phyloP scores from a whole-genome alignment of 306 rosid genomes.

The Begonia loranthoides region DNA sequence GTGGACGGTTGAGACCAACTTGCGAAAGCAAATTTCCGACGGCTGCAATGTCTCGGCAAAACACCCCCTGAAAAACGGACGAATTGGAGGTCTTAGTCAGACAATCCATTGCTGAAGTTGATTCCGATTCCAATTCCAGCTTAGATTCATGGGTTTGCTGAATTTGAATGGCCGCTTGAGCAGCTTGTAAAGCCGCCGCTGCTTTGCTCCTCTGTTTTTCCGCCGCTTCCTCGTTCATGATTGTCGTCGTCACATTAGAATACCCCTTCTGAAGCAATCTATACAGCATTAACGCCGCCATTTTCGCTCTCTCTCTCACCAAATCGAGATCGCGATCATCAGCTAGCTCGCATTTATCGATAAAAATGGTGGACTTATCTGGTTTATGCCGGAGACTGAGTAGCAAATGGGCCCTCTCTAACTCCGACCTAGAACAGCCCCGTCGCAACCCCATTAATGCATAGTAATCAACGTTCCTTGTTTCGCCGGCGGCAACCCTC shows the following conservation, averaged over 20 bases:
- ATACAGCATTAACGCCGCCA: slow-evolving; percentile 62
- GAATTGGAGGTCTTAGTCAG: too few species aligned
- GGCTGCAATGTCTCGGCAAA: slow-evolving; percentile 72
- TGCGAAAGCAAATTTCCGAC: slow-evolving; percentile 77
- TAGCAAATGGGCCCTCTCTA: slow-evolving; percentile 69
- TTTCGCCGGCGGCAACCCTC: slow-evolving; percentile 62
- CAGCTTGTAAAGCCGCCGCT: slow-evolving; percentile 35
- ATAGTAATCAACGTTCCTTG: slow-evolving; percentile 60
- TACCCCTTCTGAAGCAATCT: slow-evolving; percentile 87
- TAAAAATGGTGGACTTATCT: slow-evolving; percentile 51
- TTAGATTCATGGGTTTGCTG: slow-evolving; percentile 25
- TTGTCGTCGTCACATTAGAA: slow-evolving; percentile 38
- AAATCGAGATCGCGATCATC: slow-evolving; percentile 65
- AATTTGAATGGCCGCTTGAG: slow-evolving; percentile 25
- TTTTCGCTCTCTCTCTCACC: slow-evolving; percentile 58
- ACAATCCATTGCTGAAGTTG: not conserved
- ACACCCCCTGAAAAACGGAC: slow-evolving; percentile 63
- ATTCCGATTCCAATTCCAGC: slow-evolving; percentile 20
- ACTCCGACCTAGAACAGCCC: slow-evolving; percentile 77
- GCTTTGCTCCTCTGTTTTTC: slow-evolving; percentile 59
- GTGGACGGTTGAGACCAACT: slow-evolving; percentile 62
- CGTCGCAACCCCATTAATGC: slow-evolving; percentile 68
- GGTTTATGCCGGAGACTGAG: slow-evolving; percentile 76
- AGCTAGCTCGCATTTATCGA: slow-evolving; percentile 66
- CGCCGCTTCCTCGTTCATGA: slow-evolving; percentile 62